Base-by-base conservation (phyloP, 345 rosid genomes). In the Schrenkiella parvula region DNA sequence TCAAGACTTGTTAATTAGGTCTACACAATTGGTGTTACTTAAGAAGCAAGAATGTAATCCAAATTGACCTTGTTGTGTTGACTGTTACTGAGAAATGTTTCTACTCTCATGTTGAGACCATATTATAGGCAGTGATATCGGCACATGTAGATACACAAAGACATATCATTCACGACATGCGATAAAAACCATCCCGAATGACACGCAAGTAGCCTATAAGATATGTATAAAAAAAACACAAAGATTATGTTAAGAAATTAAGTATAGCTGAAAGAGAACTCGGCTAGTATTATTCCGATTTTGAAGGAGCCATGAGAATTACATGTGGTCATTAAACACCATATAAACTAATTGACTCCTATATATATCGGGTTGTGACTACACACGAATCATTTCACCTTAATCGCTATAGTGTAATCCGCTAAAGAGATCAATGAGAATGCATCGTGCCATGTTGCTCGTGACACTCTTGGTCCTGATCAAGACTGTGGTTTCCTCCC, bases 231-330 rank as follows among this genome's bases (percentile, higher is more conserved):
- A 9, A 17, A 58, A 72, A 26, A n/a, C 6, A 50, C 13, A 7
- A 13, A 18, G 6, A 10, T 17, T 4, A 1, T 34, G 9, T 14
- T 0, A 21, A 13, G 9, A 34, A 17, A 9, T 42, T 29, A 41
- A 67, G 17, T 23, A 66, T 21, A 58, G 18, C 25, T 22, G 43
- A 67, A 52, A 60, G 63, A 75, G 41, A 50, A 56, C 19, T 65
- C 59, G 17, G 21, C 66, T 47, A 15, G 14, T 26, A 59, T 67
- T 61, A 8, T 61, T 75, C 69, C 79, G 43, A 62, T 32, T 37
- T 43, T 44, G 29, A 61, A 75, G 74, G 74, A 52, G 47, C n/a
- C 74, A 75, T 75, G 74, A 68, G 8, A 62, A 26, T 37, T 53
- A 44, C 74, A 62, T 75, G 64, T 13, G 25, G 23, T 34, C 69